phyloP scores from a whole-genome alignment of 139 green algal species.

The Micractinium sp. region DNA sequence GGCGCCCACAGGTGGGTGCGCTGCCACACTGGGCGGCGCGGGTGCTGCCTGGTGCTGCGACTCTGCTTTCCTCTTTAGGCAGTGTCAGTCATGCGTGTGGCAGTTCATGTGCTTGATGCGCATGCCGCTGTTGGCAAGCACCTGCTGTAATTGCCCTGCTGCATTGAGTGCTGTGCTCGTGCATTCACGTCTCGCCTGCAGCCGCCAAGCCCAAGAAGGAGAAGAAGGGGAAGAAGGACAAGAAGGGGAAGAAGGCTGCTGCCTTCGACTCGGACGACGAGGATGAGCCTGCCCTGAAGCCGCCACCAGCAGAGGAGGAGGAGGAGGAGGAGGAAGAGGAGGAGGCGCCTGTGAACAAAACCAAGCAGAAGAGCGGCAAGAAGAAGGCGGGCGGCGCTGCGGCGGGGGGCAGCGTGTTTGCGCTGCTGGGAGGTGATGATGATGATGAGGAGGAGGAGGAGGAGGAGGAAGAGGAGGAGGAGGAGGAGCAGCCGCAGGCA shows the following conservation, averaged over 20 bases:
- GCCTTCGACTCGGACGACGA: conserved; percentile 66
- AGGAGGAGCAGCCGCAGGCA: conserved; percentile 44
- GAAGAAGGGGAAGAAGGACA: conserved; percentile 48
- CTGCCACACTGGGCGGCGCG: no score
- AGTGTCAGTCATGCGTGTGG: no score
- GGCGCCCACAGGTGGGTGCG: background rate
- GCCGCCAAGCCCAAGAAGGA: conserved; percentile 50
- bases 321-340: conserved; percentile 60
- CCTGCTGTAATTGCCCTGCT: background rate
- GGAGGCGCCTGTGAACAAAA: conserved; percentile 44
- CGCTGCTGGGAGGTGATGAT: conserved; percentile 50
- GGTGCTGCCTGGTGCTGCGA: no score
- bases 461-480: conserved; percentile 48
- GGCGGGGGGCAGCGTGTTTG: conserved; percentile 54
- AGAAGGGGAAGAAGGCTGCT: conserved; percentile 72
- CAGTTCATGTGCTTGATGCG: background rate
- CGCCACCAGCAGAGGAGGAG: background rate
- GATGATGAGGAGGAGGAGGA: conserved; percentile 54
- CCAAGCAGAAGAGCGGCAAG: conserved; percentile 57
- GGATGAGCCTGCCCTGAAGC: conserved; percentile 28
- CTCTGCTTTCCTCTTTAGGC: no score
- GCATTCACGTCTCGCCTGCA: no score
- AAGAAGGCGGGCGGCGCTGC: conserved; percentile 25
- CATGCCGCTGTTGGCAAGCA: background rate
- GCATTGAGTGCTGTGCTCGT: background rate